Evolutionary conservation across 305 asterid genomes (phyloP), one percentile per base, ranked within the genome.

Genomic region (Coffea humblotiana): DNA sequence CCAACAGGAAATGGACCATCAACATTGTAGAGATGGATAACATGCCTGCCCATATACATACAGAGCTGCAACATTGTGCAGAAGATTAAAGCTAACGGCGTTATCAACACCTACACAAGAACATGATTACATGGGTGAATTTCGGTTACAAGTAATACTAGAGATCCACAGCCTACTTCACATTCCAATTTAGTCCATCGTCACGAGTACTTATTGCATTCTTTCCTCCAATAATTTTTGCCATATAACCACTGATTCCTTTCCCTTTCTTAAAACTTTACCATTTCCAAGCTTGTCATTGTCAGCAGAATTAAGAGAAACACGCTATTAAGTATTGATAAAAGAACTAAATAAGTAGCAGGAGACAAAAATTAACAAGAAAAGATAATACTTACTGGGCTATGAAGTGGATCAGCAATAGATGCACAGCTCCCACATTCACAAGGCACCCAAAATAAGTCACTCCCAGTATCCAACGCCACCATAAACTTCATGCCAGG

Each of bases 381-480:
- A 66, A 35, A 43, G 45, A 9, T 72, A 81, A 66, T 79, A 86
- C 90, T 80, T 88, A 92, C 98, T 81, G 90, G 85, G 74, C 76
- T 75, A 83, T 77, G 84, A 76, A 93, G 88, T 13, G 92, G 84
- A 84, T 89, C 88, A 51, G 85, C 90, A 65, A 77, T 83, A 25
- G 94, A 86, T n/a, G 94, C 88, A 79, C 97, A 94, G 78, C 85
- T 82, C 74, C 84, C 83, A 83, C 95, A 94, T 13, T 81, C 85
- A 77, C 98, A 94, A 19, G 98, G 97, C 64, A 92, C 93, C 98
- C 98, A 94, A 82, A 92, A 91, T 74, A 94, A 78, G 83, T 92
- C 97, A 82, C 97, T 94, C 80, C 98, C 97, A 2, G 98, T 92
- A 87, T 94, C 98, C 84, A 94, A 91, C 43, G 98, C 98, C 91